Conservation (phyloP, 352 stramenopile genomes). For the Pythium aquatile region DNA sequence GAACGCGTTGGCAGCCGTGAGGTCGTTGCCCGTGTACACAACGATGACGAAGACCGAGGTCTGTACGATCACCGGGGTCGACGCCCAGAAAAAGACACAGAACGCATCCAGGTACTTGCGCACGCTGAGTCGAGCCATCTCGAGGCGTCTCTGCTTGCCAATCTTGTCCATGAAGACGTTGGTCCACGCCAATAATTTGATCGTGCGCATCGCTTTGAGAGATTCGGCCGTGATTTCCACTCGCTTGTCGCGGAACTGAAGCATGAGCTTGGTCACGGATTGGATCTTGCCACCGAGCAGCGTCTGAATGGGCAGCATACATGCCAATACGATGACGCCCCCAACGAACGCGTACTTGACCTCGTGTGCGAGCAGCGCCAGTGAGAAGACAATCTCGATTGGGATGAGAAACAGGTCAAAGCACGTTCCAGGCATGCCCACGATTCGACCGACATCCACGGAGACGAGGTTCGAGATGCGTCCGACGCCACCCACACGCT, state of each 20-base stretch:
- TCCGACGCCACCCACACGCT: constrained; percentile 43
- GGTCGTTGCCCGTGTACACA: constrained; percentile 62
- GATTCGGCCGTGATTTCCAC: constrained; percentile 66
- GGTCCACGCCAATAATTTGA: constrained; percentile 82
- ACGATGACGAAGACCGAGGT: constrained; percentile 80
- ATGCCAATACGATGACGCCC: constrained; percentile 62
- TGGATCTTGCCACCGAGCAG: constrained; percentile 78
- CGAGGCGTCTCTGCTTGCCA: constrained; percentile 42
- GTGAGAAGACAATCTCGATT: constrained; percentile 67
- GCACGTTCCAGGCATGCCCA: constrained; percentile 65
- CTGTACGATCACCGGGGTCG: constrained; percentile 85
- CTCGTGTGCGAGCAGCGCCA: constrained; percentile 68
- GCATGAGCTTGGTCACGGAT: constrained; percentile 61
- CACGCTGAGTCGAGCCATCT: constrained; percentile 66
- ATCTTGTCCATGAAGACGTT: constrained; percentile 48
- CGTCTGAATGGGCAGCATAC: constrained; percentile 88
- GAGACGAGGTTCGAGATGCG: constrained; percentile 77
- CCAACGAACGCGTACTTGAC: constrained; percentile 86
- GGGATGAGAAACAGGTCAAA: constrained; percentile 84
- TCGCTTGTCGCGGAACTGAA: constrained; percentile 78
- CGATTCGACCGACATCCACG: constrained; percentile 71
- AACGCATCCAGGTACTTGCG: constrained; percentile 89
- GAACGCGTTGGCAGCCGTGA: constrained; percentile 81
- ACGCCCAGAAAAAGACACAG: constrained; percentile 91
- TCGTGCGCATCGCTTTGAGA: constrained; percentile 64